A percentile compares a stretch with the other conserved stretches of the same genome.
These are phyloP conservation scores for Herpotrichia juniperi DNA, from an alignment of 2,329 filamentous ascomycete species.

Conservation along the genomic window DNA sequence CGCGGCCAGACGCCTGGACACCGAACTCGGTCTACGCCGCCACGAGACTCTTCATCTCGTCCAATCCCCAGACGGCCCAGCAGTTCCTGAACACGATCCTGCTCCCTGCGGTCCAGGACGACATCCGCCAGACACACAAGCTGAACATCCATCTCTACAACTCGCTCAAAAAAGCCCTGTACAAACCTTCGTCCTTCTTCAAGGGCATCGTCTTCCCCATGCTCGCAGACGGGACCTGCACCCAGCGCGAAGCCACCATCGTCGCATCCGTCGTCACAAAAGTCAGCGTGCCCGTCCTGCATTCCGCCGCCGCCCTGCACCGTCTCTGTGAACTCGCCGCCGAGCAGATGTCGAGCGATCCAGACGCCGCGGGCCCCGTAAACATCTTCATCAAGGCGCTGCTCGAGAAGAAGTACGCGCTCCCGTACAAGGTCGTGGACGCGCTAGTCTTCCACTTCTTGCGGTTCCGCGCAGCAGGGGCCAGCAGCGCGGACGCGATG, in stretches of 20 bases:
- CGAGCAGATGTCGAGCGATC: constrained; percentile 81
- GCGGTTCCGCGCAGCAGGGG: constrained; percentile 77
- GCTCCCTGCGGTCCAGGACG: constrained; percentile 87
- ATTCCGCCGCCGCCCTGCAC: constrained; percentile 90
- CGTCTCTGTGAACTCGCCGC: constrained; percentile 93
- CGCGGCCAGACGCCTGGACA: constrained; percentile 79
- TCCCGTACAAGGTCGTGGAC: constrained; percentile 94
- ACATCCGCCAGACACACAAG: constrained; percentile 93
- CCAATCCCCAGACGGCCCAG: constrained; percentile 79
- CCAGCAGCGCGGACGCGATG: constrained; percentile 64
- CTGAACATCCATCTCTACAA: constrained; percentile 96
- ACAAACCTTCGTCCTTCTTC: constrained; percentile 96
- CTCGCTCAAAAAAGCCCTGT: constrained; percentile 86
- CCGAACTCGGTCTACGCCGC: constrained; percentile 85
- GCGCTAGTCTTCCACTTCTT: constrained; percentile 96
- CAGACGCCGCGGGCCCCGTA: constrained; percentile 86
- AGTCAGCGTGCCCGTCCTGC: constrained; percentile 86
- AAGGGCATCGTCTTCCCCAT: constrained; percentile 95
- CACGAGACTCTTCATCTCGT: constrained; percentile 89
- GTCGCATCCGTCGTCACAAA: constrained; percentile 84
- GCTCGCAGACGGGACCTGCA: constrained; percentile 84
- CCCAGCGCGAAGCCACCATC: constrained; percentile 89
- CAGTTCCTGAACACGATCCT: constrained; percentile 86
- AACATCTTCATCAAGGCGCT: constrained; percentile 95
- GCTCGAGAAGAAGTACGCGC: constrained; percentile 94